Conservation (phyloP, 805 yeast genomes). For the Vanderwaltozyma tropicalis region DNA sequence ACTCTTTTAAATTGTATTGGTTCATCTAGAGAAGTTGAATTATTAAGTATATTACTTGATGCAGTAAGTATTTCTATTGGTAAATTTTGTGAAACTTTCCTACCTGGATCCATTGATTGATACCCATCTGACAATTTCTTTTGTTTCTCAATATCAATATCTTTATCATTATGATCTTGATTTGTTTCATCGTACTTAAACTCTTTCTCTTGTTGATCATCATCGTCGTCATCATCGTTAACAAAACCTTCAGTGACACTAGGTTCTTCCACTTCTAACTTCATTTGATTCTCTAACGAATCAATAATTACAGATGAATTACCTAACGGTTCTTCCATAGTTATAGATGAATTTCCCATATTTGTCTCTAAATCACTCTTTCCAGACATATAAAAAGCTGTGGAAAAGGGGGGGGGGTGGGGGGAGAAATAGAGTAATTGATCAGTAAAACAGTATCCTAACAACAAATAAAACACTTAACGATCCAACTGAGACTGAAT, state of each 20-base stretch:
- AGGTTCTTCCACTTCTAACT: neutral
- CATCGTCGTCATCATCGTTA: constrained; percentile 4
- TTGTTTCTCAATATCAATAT: constrained; percentile 13
- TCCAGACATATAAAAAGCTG: too few relatives aligned
- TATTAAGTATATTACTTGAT: neutral
- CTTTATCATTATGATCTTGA: constrained; percentile 17
- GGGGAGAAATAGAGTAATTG: too few relatives aligned
- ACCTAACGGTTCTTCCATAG: too few relatives aligned
- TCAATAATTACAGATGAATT: too few relatives aligned
- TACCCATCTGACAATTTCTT: constrained; percentile 5
- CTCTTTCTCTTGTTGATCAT: constrained; percentile 3
- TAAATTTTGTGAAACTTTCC: constrained; percentile 24
- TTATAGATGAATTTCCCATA: too few relatives aligned
- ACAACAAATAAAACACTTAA: too few relatives aligned
- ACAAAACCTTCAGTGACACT: neutral
- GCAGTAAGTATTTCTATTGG: constrained; percentile 16
- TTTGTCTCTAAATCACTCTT: too few relatives aligned
- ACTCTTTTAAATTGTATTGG: constrained; percentile 35
- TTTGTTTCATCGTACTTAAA: constrained; percentile 20
- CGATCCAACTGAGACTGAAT: too few relatives aligned
- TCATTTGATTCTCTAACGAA: neutral
- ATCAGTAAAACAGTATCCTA: too few relatives aligned
- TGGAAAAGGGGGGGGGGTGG: too few relatives aligned
- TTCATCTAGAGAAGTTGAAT: constrained; percentile 27
- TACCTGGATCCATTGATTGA: constrained; percentile 40